Evolutionary conservation across 306 rosid genomes (phyloP), one percentile per base, ranked within the genome.

Genomic region (Cucurbita maxima): DNA sequence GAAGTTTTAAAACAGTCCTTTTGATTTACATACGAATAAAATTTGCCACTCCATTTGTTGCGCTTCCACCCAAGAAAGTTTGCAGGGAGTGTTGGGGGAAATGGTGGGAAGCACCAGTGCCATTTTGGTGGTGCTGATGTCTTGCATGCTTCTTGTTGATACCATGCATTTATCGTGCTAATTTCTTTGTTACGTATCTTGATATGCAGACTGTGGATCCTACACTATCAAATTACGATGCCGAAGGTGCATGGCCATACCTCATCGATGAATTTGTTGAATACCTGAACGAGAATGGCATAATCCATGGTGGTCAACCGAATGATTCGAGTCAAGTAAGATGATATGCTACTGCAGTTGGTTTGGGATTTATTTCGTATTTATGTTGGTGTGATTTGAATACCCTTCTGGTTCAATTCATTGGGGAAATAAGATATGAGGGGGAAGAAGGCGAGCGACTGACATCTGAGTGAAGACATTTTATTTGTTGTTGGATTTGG

Each of bases 241-340:
- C 96, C 2, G 92, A 91, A 85, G 99, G 99, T 63, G 99, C 99
- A 14, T 91, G 99, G 97, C 99, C 99, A 0, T 95, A 95, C 77
- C 97, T 95, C 25, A 91, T 95, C 36, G 99, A 95, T 60, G 96
- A 95, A 77, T 95, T 95, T 83, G 97, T 90, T 0, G 99, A 95
- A 71, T 91, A 89, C 84, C 84, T 95, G 84, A 82, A 74, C 4
- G 99, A 91, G 79, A 89, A 95, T 75, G 92, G 91, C 41, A 52
- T 91, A 71, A 79, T 80, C 79, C 86, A 85, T 76, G 83, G 58
- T 45, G 79, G 61, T 59, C 80, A 82, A 76, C 48, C 72, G 70
- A 67, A 37, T 36, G 95, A 84, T 76, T 77, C 81, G 74, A 77
- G 61, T 79, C 80, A 59, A 50, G 82, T 71, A 77, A 79, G 72